phyloP scores from a whole-genome alignment of 164 flowering plant species.

The Sedum album region DNA sequence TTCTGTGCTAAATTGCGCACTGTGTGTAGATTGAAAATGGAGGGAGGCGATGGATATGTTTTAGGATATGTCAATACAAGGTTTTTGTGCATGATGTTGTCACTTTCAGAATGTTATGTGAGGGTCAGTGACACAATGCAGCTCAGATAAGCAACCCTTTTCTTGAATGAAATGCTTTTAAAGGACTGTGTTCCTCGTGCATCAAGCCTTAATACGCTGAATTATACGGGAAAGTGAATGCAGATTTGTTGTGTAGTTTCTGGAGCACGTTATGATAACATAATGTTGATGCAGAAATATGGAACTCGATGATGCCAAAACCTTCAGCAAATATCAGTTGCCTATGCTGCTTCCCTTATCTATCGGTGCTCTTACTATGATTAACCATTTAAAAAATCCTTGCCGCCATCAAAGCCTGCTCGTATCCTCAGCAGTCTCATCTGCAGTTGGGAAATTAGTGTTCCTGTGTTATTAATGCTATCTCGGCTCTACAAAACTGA shows the following conservation, averaged over 20 bases:
- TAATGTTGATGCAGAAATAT: too few species aligned
- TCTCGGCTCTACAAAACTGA: too few species aligned
- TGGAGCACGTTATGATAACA: not conserved
- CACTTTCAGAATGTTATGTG: slow-evolving; percentile 48
- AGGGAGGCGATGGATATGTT: slow-evolving; percentile 55
- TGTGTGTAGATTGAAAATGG: slow-evolving; percentile 45
- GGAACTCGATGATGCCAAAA: too few species aligned
- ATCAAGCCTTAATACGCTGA: slow-evolving; percentile 22
- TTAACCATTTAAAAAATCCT: too few species aligned
- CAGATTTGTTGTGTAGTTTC: not conserved
- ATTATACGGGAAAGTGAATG: slow-evolving; percentile 26
- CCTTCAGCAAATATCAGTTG: not conserved
- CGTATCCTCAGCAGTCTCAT: not conserved
- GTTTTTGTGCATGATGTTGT: slow-evolving; percentile 61
- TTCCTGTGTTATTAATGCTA: not conserved
- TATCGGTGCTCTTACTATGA: not conserved
- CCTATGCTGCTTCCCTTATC: not conserved
- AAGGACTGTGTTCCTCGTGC: slow-evolving; percentile 38
- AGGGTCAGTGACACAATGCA: slow-evolving; percentile 39
- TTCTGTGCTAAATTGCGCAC: slow-evolving; percentile 35
- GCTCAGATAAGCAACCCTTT: slow-evolving; percentile 38
- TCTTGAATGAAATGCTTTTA: slow-evolving; percentile 77
- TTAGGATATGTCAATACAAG: slow-evolving; percentile 65
- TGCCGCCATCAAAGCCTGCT: not conserved
- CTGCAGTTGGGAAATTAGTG: not conserved